phyloP scores from a whole-genome alignment of 2,329 filamentous ascomycete genomes.

The Penicillium sp. region DNA sequence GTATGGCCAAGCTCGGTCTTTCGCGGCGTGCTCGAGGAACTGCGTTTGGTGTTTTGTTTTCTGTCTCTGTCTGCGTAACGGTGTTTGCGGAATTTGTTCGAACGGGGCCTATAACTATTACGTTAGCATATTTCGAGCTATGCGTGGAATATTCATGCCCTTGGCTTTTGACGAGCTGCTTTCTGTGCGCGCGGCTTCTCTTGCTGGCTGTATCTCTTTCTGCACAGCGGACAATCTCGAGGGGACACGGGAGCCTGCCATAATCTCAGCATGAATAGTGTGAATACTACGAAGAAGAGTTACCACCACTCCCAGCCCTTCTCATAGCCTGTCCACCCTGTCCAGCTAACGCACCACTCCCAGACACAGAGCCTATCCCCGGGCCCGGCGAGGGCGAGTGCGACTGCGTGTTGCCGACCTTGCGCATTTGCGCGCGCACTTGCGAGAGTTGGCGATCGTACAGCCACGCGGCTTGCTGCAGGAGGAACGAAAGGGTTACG shows the following conservation, averaged over 20 bases:
- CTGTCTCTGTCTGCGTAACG: constrained; percentile 26
- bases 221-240: constrained; percentile 36
- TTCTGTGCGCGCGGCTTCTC: constrained; percentile 27
- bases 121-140: constrained; percentile 3
- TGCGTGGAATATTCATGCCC: constrained; percentile 8
- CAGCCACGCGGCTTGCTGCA: constrained; percentile 90
- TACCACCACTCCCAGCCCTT: constrained; percentile 30
- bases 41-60: constrained; percentile 25
- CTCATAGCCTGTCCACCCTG: constrained; percentile 34
- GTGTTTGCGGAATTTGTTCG: constrained; percentile 31
- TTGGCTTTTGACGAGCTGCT: constrained; percentile 18
- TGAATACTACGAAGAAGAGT: neutral
- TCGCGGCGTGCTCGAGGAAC: constrained; percentile 24
- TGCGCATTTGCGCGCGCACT: constrained; percentile 84
- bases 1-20: constrained; percentile 18
- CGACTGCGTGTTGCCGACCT: constrained; percentile 44
- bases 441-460: constrained; percentile 88
- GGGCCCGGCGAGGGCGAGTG: constrained; percentile 41
- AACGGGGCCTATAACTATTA: constrained; percentile 1
- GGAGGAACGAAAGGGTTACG: constrained; percentile 80
- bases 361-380: constrained; percentile 39
- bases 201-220: constrained; percentile 27
- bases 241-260: constrained; percentile 35
- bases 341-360: constrained; percentile 36
- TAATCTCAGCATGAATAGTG: neutral